A percentile compares a stretch with the other conserved stretches of the same genome.
phyloP scores from a whole-genome alignment of 176 grass and related monocot species.

The Aegilops longissima region DNA sequence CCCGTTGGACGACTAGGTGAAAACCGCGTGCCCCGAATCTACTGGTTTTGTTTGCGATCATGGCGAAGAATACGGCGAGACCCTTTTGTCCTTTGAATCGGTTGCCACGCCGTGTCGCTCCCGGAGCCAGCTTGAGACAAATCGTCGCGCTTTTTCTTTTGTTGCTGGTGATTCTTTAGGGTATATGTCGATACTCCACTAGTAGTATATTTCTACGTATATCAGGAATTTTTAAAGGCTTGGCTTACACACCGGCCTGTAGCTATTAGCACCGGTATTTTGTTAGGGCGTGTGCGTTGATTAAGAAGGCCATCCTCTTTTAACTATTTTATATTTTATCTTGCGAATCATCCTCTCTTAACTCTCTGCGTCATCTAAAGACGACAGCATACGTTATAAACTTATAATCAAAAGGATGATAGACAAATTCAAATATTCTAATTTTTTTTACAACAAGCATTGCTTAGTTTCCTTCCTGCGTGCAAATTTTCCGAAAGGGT shows the following conservation, averaged over 20 bases:
- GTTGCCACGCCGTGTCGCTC: conserved; percentile 28
- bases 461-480: too few relatives aligned
- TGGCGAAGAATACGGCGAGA: neutral
- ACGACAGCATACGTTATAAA: too few relatives aligned
- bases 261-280: neutral
- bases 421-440: too few relatives aligned
- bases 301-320: too few relatives aligned
- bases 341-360: too few relatives aligned
- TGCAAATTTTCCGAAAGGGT: too few relatives aligned
- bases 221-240: neutral
- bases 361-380: too few relatives aligned
- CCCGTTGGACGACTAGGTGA: neutral
- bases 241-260: neutral
- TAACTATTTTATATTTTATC: too few relatives aligned
- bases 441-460: too few relatives aligned
- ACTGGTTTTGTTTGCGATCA: neutral
- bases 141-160: neutral
- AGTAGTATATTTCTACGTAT: neutral
- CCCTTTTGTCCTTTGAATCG: conserved; percentile 10
- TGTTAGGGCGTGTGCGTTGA: too few relatives aligned
- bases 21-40: neutral
- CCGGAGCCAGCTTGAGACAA: neutral
- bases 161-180: neutral
- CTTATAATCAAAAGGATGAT: too few relatives aligned
- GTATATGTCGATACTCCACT: too few relatives aligned